Percentiles rank a stretch among this genome's conserved stretches.
phyloP scores from a whole-genome alignment of 495 filamentous ascomycete genomes.

The Cairneyella variabilis region DNA sequence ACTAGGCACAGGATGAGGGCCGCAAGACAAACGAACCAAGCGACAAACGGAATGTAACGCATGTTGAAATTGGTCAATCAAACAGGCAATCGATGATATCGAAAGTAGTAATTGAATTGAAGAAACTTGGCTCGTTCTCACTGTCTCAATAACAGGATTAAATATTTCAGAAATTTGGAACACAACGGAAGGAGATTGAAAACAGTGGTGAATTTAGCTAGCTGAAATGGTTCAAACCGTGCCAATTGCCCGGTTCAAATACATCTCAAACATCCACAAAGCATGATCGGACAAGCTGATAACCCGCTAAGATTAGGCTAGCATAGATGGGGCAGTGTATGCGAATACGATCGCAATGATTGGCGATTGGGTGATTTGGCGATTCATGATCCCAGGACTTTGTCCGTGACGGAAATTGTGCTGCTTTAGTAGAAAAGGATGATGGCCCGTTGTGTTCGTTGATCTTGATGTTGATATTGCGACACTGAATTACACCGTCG shows the following conservation, averaged over 20 bases:
- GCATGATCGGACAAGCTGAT: slow-evolving; percentile 6
- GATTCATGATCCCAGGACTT: neutral
- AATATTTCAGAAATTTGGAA: slow-evolving; percentile 10
- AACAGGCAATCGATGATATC: slow-evolving; percentile 1
- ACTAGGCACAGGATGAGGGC: slow-evolving; percentile 9
- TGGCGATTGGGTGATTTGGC: slow-evolving; percentile 8
- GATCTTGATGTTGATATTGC: too few relatives aligned
- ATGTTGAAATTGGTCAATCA: slow-evolving; percentile 10
- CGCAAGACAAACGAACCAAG: slow-evolving; percentile 9
- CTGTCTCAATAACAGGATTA: slow-evolving; percentile 4
- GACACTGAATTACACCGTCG: too few relatives aligned
- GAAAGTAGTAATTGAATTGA: slow-evolving; percentile 7
- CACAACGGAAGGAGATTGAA: slow-evolving; percentile 7
- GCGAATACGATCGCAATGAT: slow-evolving; percentile 8
- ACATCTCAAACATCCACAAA: slow-evolving; percentile 7
- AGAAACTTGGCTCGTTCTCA: slow-evolving; percentile 4
- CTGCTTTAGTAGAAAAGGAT: too few relatives aligned
- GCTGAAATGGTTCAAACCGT: slow-evolving; percentile 6
- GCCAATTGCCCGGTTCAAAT: slow-evolving; percentile 5
- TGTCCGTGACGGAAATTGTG: too few relatives aligned
- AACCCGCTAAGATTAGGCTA: neutral
- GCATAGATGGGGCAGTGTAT: slow-evolving; percentile 7
- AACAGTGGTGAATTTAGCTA: slow-evolving; percentile 5
- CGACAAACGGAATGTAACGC: slow-evolving; percentile 10
- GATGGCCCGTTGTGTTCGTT: too few relatives aligned